A percentile compares a stretch with the other conserved stretches of the same genome.
These are phyloP conservation scores for Crassisporium funariophilum DNA, from an alignment of 768 basidiomycete species.

Conservation along the genomic window DNA sequence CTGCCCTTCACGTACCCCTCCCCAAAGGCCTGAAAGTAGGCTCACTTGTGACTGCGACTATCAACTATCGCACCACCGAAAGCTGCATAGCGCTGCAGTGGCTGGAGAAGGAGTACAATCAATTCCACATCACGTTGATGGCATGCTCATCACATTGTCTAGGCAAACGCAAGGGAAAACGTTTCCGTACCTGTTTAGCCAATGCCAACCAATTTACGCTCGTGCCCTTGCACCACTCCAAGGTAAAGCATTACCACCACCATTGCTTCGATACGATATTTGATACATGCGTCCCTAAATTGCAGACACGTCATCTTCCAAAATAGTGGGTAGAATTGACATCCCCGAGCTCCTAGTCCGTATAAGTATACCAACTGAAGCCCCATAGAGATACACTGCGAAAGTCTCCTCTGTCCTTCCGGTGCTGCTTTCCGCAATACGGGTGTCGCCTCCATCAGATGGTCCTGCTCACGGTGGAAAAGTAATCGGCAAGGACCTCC, in stretches of 20 bases:
- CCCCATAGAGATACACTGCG: conserved; percentile 76
- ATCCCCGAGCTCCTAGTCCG: background rate
- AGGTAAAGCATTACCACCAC: conserved; percentile 39
- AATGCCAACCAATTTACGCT: conserved; percentile 91
- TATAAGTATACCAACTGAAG: background rate
- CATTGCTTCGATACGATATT: background rate
- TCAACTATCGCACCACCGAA: conserved; percentile 74
- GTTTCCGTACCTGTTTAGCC: conserved; percentile 89
- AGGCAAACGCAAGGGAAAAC: conserved; percentile 87
- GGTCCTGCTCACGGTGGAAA: conserved; percentile 76
- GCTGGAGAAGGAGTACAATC: conserved; percentile 71
- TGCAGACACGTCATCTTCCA: conserved; percentile 83
- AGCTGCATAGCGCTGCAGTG: conserved; percentile 82
- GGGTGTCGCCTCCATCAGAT: conserved; percentile 72
- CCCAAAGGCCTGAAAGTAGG: conserved; percentile 43
- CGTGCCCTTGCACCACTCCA: conserved; percentile 80
- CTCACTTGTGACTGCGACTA: conserved; percentile 51
- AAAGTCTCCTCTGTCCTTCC: conserved; percentile 78
- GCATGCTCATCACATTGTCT: no score
- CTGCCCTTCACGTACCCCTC: conserved; percentile 66
- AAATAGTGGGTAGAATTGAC: conserved; percentile 53
- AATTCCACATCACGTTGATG: no score
- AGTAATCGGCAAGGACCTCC: conserved; percentile 68
- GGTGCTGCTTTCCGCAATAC: conserved; percentile 81
- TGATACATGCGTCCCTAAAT: background rate